Evolutionary conservation across 257 asterid species (phyloP).

Genomic region (Lycium barbarum): DNA sequence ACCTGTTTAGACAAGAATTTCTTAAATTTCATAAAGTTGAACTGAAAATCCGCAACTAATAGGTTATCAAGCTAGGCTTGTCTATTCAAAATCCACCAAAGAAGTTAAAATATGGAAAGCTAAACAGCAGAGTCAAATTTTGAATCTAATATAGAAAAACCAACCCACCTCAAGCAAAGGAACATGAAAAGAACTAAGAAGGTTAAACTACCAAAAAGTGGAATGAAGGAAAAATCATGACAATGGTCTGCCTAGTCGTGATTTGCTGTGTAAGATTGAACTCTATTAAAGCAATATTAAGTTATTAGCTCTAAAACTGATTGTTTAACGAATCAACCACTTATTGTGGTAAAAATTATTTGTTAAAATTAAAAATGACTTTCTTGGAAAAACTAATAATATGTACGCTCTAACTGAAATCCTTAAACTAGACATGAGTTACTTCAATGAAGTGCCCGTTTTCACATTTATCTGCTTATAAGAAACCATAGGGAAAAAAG

Average conservation of each 20-base stretch:
- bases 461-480: conserved; percentile 14
- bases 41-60: background rate
- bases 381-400: background rate
- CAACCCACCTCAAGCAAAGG: background rate
- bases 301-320: background rate
- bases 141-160: background rate
- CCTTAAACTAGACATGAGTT: conserved; percentile 17
- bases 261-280: background rate
- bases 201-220: background rate
- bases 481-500: background rate
- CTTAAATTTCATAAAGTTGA: background rate
- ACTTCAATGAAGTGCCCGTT: conserved; percentile 4
- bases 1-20: conserved; percentile 46
- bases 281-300: conserved; percentile 5
- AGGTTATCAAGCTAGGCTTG: background rate
- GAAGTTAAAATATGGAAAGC: background rate
- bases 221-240: background rate
- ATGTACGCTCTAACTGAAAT: conserved; percentile 16
- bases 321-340: conserved; percentile 11
- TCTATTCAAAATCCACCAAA: background rate
- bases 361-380: background rate
- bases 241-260: conserved; percentile 16
- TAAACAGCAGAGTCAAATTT: background rate
- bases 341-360: background rate
- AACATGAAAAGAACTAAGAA: background rate